These are phyloP conservation scores for Aspergillus sp. DNA, from an alignment of 2,329 filamentous ascomycete species.

Conservation along the genomic window DNA sequence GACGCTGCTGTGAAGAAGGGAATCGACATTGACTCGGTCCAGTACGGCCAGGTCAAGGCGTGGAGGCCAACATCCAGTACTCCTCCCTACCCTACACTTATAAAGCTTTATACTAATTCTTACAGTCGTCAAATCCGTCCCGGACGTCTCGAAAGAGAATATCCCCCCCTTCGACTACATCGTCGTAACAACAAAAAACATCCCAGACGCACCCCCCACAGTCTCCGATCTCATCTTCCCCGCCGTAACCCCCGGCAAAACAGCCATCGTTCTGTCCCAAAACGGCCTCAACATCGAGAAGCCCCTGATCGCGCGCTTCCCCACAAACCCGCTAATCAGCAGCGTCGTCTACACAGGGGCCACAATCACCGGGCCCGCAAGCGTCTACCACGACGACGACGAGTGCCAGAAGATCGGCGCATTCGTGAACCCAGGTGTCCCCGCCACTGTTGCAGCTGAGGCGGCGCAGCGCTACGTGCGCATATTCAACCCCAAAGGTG, in stretches of 20 bases:
- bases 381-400: neutral
- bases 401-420: neutral
- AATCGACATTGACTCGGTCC: neutral
- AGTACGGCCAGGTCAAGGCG: neutral
- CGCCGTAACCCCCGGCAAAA: constrained; percentile 52
- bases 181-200: constrained; percentile 59
- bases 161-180: constrained; percentile 53
- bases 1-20: neutral
- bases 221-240: constrained; percentile 52
- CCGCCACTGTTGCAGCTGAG: neutral
- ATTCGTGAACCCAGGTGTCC: neutral
- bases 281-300: constrained; percentile 65
- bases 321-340: constrained; percentile 52
- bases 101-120: no score
- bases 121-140: constrained; percentile 45
- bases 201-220: constrained; percentile 53
- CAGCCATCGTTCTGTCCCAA: constrained; percentile 58
- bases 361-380: neutral
- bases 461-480: neutral
- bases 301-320: constrained; percentile 52
- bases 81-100: neutral
- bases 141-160: constrained; percentile 36
- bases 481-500: neutral
- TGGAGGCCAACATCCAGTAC: neutral
- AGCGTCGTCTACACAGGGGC: constrained; percentile 53